A percentile compares a stretch with the other conserved stretches of the same genome.
phyloP scores from a whole-genome alignment of 192 early-diverging fungal genomes.

The Coemansia sp. region DNA sequence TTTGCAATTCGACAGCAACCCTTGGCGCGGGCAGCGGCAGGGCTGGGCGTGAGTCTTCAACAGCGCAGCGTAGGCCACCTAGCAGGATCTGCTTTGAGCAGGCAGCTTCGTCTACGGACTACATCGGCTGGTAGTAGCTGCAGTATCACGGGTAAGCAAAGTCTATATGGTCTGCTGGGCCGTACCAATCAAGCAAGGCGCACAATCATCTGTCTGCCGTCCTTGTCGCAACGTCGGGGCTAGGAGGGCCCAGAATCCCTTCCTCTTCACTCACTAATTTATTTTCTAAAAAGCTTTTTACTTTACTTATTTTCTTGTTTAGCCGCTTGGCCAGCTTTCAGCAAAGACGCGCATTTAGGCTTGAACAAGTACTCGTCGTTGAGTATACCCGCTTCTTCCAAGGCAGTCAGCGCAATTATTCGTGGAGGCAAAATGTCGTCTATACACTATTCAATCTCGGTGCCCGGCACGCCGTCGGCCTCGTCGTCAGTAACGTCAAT shows the following conservation, averaged over 20 bases:
- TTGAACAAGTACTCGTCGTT: slow-evolving; percentile 9
- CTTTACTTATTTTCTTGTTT: background rate
- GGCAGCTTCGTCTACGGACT: background rate
- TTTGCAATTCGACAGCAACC: background rate
- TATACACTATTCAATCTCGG: slow-evolving; percentile 43
- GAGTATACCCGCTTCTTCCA: background rate
- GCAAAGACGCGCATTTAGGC: slow-evolving; percentile 1
- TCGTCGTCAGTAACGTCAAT: slow-evolving; percentile 36
- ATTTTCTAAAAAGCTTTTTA: background rate
- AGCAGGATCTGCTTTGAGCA: slow-evolving; percentile 1
- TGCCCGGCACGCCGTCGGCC: slow-evolving; percentile 30
- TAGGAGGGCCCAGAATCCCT: background rate
- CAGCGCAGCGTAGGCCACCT: slow-evolving; percentile 3
- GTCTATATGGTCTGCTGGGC: background rate
- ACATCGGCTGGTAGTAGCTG: background rate
- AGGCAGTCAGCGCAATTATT: slow-evolving; percentile 8
- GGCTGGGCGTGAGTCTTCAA: background rate
- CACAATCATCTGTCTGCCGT: background rate
- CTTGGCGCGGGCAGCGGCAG: background rate
- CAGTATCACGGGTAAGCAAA: slow-evolving; percentile 12
- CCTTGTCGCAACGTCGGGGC: background rate
- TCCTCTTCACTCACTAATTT: background rate
- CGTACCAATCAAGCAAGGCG: slow-evolving; percentile 1
- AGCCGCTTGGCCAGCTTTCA: slow-evolving; percentile 8
- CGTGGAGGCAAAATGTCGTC: slow-evolving; percentile 21